These are phyloP conservation scores for Coprinopsis marcescibilis DNA, from an alignment of 768 basidiomycete species.

Conservation along the genomic window DNA sequence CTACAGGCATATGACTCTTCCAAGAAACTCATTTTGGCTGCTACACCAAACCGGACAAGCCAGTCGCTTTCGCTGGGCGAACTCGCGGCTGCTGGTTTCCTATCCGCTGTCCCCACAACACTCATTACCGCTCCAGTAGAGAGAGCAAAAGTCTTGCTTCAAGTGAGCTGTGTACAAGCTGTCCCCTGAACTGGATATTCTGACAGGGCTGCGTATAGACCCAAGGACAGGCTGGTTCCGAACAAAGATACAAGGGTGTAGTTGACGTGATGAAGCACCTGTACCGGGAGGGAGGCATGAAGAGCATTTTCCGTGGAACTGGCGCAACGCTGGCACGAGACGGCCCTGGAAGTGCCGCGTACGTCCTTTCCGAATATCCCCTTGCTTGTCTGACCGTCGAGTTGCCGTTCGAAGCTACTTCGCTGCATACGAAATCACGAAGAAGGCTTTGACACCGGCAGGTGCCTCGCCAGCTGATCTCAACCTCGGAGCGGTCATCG, in stretches of 20 bases:
- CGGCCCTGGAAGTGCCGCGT: conserved; percentile 96
- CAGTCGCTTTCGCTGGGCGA: conserved; percentile 65
- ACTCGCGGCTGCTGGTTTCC: conserved; percentile 88
- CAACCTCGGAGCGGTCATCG: conserved; percentile 78
- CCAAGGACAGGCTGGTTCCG: conserved; percentile 77
- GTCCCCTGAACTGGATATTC: conserved; percentile 7
- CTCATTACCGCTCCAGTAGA: conserved; percentile 94
- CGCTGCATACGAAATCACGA: conserved; percentile 92
- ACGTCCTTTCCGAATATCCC: conserved; percentile 28
- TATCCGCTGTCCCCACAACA: conserved; percentile 90
- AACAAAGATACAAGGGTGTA: conserved; percentile 81
- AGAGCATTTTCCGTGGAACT: conserved; percentile 89
- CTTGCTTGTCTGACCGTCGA: background rate
- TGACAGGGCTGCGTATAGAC: conserved; percentile 40
- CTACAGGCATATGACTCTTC: conserved; percentile 87
- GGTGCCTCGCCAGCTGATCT: conserved; percentile 77
- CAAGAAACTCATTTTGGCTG: conserved; percentile 72
- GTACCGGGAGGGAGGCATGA: conserved; percentile 89
- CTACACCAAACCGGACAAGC: conserved; percentile 73
- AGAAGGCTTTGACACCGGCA: conserved; percentile 77
- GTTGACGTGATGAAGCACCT: conserved; percentile 85
- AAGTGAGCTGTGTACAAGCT: conserved; percentile 40
- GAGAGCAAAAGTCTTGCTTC: conserved; percentile 91
- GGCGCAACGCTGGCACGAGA: conserved; percentile 92
- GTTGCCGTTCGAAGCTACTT: conserved; percentile 65